Evolutionary conservation across 176 grass and related monocot species (phyloP), one percentile per base, ranked within the genome.

Genomic region (Olyra latifolia): DNA sequence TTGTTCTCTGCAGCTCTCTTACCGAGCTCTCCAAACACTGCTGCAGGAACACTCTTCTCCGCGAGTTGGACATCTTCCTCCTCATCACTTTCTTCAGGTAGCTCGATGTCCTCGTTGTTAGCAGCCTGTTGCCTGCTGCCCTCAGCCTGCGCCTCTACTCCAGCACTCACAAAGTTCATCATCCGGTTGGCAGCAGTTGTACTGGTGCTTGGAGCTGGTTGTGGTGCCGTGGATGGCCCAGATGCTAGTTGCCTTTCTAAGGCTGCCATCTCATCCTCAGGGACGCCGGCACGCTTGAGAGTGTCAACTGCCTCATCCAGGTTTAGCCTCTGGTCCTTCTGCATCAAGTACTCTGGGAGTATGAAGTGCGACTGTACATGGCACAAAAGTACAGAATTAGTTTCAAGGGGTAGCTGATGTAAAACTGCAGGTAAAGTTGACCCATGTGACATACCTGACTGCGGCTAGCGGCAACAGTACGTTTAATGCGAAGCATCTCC

Each of bases 401-500:
- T 83, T 48, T 38, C 19, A 86, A 17, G 15, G 38, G 29, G 62
- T n/a, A 13, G 8, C 50, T 82, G 6, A 76, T 56, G 29, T 7
- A 58, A 6, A 59, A 82, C 22, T 38, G 57, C 68, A 22, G 40
- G 76, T 47, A 56, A 62, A 70, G 24, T 23, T 44, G 40, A 35
- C 44, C 23, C 0, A 10, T 20, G 38, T 69, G 54, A 75, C 69
- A 58, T 86, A 95, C 97, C 91, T 99, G 97, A 75, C 90, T 93
- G 70, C 86, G 88, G 79, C 90, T 95, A 44, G 96, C 96, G 22
- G 84, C 78, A 61, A 95, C 96, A 54, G 88, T 95, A 30, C 90
- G 92, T 11, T 82, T 89, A 55, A 99, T 91, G 11, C 92, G 90
- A 23, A 95, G 96, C 96, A 99, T 99, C 79, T 99, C 96, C 65